Conservation (phyloP, 345 rosid genomes). For the Lenwebbia sp. region DNA sequence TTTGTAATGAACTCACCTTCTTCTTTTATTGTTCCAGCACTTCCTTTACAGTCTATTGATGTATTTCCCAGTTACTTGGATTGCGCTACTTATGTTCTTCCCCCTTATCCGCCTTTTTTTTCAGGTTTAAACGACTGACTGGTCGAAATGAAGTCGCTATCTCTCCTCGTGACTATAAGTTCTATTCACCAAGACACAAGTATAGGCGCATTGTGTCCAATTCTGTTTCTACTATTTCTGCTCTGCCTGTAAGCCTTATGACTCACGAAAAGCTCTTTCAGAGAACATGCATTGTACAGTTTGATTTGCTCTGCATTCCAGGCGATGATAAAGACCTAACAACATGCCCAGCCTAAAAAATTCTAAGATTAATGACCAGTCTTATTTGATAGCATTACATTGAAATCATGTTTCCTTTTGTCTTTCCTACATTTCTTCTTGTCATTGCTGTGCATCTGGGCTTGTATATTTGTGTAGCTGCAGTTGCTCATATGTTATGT, state of each 20-base stretch:
- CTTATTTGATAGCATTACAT: not conserved
- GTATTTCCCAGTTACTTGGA: not conserved
- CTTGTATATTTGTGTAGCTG: not conserved
- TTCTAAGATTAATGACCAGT: not conserved
- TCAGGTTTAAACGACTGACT: slow-evolving; percentile 78
- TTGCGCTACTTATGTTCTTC: not conserved
- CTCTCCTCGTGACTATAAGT: slow-evolving; percentile 70
- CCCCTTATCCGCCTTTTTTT: not conserved
- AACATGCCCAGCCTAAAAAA: not conserved
- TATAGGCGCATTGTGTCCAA: slow-evolving; percentile 45
- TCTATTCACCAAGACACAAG: slow-evolving; percentile 89
- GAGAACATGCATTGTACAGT: not conserved
- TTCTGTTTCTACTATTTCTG: slow-evolving; percentile 37
- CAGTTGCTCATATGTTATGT: not conserved
- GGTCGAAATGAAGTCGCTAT: slow-evolving; percentile 76
- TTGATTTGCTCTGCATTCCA: not conserved
- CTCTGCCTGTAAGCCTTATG: slow-evolving; percentile 48
- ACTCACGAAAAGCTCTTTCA: not conserved
- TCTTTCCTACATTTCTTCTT: not conserved
- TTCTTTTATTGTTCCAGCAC: not conserved
- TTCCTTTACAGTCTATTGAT: not conserved
- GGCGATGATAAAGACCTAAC: not conserved
- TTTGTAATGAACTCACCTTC: not conserved
- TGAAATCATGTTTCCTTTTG: not conserved
- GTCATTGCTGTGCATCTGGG: not conserved